Base-by-base conservation (phyloP, 1,139 yeast species). In the Pichia sp. region DNA sequence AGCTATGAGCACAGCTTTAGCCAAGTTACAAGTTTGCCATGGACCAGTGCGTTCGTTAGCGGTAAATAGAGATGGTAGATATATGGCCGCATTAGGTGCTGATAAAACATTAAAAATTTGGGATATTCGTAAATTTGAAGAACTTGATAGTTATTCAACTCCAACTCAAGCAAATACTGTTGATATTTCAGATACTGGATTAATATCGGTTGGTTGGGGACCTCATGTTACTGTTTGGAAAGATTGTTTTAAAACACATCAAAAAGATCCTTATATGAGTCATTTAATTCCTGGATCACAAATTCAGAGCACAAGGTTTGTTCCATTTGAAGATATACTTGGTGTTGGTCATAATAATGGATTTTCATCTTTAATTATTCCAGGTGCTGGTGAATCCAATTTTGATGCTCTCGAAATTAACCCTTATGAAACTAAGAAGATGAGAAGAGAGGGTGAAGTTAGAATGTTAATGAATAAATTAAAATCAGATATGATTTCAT, bases 381-480 rank as follows among this genome's bases (percentile, higher is more conserved):
- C 99, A 37, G 99, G 99, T 38, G 74, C 97, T 45, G 99, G 98
- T 72, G 98, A 94, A 70, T 97, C 98, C 53, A 94, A 94, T 69
- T 90, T 79, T 65, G 99, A 94, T 72, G 90, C 98, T 2, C 71
- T 89, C 62, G 98, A 94, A 68, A 69, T 83, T 60, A 94, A 94
- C 67, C 98, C 98, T 54, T 94, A 76, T 70, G 96, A 88, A 68
- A 79, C 94, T 28, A 83, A 89, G 44, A 85, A 87, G 65, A 97
- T 90, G 68, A 83, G 98, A 73, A 95, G 92, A 67, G 95, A 92
- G 70, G 77, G 79, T 49, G 98, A 94, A 72, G 96, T 94, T 42
- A 80, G 94, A 63, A 71, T 84, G 1, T 75, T 94, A 64, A 70
- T 94, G 66, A 87, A 92, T 69, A 94, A 94, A 69, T 74, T 94